A percentile compares a stretch with the other conserved stretches of the same genome.
Evolutionary conservation across 2,329 filamentous ascomycete genomes (phyloP).

Genomic region (Verticillium longisporum): DNA sequence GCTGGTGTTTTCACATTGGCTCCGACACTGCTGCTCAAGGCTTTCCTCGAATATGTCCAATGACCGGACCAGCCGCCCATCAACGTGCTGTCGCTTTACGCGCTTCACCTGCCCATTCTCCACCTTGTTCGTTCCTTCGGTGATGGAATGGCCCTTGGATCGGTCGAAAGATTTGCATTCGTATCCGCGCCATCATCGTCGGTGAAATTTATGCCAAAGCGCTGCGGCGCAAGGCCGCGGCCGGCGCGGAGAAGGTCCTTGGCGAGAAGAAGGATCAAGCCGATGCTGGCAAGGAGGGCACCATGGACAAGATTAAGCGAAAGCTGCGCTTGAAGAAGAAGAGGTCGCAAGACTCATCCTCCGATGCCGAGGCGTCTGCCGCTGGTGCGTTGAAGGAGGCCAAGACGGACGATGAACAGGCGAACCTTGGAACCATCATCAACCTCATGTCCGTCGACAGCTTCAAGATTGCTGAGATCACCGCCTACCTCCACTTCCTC

Average conservation of each 20-base stretch:
- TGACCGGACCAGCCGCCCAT: slow-evolving; percentile 64
- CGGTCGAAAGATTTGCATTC: slow-evolving; percentile 89
- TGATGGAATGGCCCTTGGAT: slow-evolving; percentile 83
- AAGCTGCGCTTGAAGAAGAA: slow-evolving; percentile 44
- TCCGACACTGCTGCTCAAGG: slow-evolving; percentile 83
- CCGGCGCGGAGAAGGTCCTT: slow-evolving; percentile 66
- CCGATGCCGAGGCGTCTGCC: slow-evolving; percentile 23
- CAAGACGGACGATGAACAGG: slow-evolving; percentile 59
- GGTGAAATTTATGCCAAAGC: slow-evolving; percentile 97
- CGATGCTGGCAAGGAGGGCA: slow-evolving; percentile 26
- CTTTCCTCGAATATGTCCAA: slow-evolving; percentile 92
- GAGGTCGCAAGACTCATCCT: neutral
- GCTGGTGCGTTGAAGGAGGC: slow-evolving; percentile 27
- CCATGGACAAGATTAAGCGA: slow-evolving; percentile 42
- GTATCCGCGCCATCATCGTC: slow-evolving; percentile 87
- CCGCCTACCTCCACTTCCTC: slow-evolving; percentile 93
- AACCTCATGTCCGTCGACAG: slow-evolving; percentile 99
- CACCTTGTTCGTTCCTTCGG: slow-evolving; percentile 75
- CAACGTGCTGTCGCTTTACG: slow-evolving; percentile 94
- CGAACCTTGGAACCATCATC: slow-evolving; percentile 95
- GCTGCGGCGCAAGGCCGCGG: slow-evolving; percentile 79
- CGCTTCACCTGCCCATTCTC: slow-evolving; percentile 79
- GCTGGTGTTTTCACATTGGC: slow-evolving; percentile 82
- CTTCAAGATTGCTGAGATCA: slow-evolving; percentile 95
- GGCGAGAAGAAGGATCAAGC: slow-evolving; percentile 44